Conservation (phyloP, 2,329 filamentous ascomycete species). For the Penicillium sclerotigenum region DNA sequence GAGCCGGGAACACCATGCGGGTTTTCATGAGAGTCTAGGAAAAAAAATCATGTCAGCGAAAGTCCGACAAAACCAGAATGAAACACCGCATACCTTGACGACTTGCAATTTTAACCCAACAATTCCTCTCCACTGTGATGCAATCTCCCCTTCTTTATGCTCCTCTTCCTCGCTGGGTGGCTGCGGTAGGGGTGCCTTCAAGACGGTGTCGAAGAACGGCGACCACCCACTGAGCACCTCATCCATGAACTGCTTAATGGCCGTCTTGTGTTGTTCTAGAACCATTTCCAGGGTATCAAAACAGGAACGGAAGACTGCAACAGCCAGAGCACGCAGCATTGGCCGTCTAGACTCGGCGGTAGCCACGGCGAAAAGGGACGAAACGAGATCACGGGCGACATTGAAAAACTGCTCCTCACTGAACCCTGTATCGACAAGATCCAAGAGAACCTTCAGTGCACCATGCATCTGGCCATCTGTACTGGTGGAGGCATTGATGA, state of each 20-base stretch:
- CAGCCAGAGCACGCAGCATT: conserved; percentile 75
- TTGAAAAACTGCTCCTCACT: conserved; percentile 93
- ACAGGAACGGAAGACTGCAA: conserved; percentile 85
- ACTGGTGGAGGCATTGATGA: conserved; percentile 65
- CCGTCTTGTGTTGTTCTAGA: conserved; percentile 83
- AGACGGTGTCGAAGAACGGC: conserved; percentile 77
- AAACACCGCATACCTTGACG: conserved; percentile 61
- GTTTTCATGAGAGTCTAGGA: conserved; percentile 79
- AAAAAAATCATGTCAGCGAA: conserved; percentile 16
- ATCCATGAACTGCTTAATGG: conserved; percentile 85
- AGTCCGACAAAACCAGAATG: not conserved
- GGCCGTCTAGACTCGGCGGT: conserved; percentile 71
- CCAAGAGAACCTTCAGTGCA: conserved; percentile 78
- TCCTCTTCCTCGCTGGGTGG: conserved; percentile 58
- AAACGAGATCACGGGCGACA: conserved; percentile 81
- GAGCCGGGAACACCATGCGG: conserved; percentile 74
- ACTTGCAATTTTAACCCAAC: conserved; percentile 88
- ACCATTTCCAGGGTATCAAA: conserved; percentile 97
- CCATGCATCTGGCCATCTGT: conserved; percentile 81
- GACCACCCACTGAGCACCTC: conserved; percentile 81
- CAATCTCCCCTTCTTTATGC: conserved; percentile 51
- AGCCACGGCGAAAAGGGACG: conserved; percentile 77
- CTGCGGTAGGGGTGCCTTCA: conserved; percentile 70
- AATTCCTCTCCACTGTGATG: conserved; percentile 72
- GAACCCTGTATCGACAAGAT: conserved; percentile 89